Base-by-base conservation (phyloP, 1,284 basidiomycete species). In the Filobasidium uniguttulatum region DNA sequence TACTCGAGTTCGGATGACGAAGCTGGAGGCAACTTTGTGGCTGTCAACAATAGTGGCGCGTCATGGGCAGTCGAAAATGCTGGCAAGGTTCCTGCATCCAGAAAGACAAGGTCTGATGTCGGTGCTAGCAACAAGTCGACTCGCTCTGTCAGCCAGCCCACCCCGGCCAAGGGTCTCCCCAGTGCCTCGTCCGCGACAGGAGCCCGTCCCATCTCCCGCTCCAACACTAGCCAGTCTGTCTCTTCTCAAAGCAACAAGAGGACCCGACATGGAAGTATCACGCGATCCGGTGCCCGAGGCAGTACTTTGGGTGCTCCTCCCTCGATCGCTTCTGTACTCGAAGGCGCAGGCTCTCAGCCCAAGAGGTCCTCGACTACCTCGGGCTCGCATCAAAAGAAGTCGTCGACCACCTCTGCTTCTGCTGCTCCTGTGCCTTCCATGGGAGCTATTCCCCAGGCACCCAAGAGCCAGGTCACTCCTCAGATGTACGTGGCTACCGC, bases 381-480 rank as follows among this genome's bases (percentile, higher is more conserved):
- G 40, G 35, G 43, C n/a, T n/a, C n/a, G n/a, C n/a, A n/a, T 15
- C 45, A 55, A 50, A 44, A 35, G 29, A 60, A 56, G 35, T 53
- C 59, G 9, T 44, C 53, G 12, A 58, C 56, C 2, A 58, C 58
- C 0, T 50, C 49, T 28, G 60, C 64, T 33, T 46, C 61, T 15
- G 59, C 61, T 8, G 53, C 56, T 20, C 46, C 56, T 1, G 46
- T 57, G 9, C 65, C 68, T 8, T 49, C 53, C 9, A 65, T 70
- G 66, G 62, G 62, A 5, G 67, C 68, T 9, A 62, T 70, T 0
- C 67, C 68, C 26, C 68, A 66, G 52, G 68, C 68, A 0, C 68
- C 68, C 1, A 59, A 56, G 48, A 60, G 60, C 35, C 61, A 63
- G 26, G 60, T 64, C n/a, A 60, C 56, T 8, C 65, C 66, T 4